Evolutionary conservation across 495 filamentous ascomycete species (phyloP).

Genomic region (Neurospora sp.): DNA sequence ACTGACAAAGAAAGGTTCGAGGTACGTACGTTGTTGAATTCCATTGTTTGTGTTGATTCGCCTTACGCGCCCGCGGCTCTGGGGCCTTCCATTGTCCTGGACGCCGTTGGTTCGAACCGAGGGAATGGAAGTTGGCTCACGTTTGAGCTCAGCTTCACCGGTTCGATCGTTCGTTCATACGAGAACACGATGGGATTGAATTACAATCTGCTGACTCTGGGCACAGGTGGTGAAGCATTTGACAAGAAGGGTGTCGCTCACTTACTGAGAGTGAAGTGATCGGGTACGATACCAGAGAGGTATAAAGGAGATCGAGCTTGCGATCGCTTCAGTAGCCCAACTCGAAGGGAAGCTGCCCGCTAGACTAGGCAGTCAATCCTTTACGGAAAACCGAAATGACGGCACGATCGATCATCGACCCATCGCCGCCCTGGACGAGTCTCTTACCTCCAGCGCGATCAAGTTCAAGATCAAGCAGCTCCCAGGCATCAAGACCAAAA

Average conservation of each 20-base stretch:
- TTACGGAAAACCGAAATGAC: background rate
- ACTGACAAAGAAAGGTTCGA: background rate
- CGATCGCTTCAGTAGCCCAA: background rate
- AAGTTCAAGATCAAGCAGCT: background rate
- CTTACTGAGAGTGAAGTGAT: background rate
- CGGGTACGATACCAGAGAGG: background rate
- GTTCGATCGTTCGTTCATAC: background rate
- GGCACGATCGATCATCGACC: background rate
- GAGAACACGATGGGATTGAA: background rate
- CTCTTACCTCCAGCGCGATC: background rate
- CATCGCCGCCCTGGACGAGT: background rate
- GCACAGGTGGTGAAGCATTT: background rate
- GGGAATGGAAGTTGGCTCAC: background rate
- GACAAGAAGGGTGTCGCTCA: background rate
- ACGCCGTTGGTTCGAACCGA: background rate
- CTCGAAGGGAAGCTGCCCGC: background rate
- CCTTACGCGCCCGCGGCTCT: background rate
- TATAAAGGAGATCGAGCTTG: background rate
- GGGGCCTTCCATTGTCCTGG: background rate
- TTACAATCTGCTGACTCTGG: background rate
- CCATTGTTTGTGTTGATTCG: background rate
- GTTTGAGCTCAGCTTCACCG: background rate
- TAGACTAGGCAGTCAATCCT: background rate
- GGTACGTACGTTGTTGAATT: background rate
- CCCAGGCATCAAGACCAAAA: background rate